Base-by-base conservation (phyloP, 768 basidiomycete species). In the Lactifluus pinguis region DNA sequence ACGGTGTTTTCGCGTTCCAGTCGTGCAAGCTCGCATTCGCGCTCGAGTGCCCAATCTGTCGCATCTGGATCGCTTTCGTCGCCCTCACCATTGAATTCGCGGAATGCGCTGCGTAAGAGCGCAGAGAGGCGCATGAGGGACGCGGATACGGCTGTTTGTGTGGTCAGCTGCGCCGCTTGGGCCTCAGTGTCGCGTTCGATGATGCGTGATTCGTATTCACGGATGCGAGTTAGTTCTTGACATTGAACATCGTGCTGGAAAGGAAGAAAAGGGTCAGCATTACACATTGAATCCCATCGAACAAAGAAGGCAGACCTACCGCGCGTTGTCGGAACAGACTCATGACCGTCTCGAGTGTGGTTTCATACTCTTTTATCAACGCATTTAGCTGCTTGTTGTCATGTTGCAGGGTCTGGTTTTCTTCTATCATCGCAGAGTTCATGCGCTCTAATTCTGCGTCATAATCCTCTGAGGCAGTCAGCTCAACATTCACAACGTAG, bases 341-440 rank as follows among this genome's bases (percentile, higher is more conserved):
- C 97, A 99, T 99, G 48, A 98, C 83, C 7, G 81, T 89, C 73
- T 99, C 97, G 36, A 99, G 76, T 0, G 95, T 98, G 69, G 92
- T 89, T 71, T 99, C 97, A 69, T 97, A 98, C 71, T 99, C 97
- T 68, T 94, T 94, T 68, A 98, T 86, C 55, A 99, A 77, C 6
- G 80, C 76, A 65, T 87, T 90, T 36, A 99, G 79, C 67, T 98
- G 95, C 71, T 97, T 95, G 77, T 98, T 99, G 75, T 98, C 97
- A 67, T 95, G 83, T 68, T 90, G 83, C 47, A 99, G 76, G 6
- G 76, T 74, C 66, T 89, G 86, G 70, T 98, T 99, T 72, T 99
- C 95, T 25, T 80, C 74, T 5, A 80, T 75, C 68, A 98, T 86
- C 51, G 83, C 78, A 4, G 79, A 73, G 65, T 94, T 95, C 86